Conservation (phyloP, 768 basidiomycete genomes). For the Baorangia bicolor region DNA sequence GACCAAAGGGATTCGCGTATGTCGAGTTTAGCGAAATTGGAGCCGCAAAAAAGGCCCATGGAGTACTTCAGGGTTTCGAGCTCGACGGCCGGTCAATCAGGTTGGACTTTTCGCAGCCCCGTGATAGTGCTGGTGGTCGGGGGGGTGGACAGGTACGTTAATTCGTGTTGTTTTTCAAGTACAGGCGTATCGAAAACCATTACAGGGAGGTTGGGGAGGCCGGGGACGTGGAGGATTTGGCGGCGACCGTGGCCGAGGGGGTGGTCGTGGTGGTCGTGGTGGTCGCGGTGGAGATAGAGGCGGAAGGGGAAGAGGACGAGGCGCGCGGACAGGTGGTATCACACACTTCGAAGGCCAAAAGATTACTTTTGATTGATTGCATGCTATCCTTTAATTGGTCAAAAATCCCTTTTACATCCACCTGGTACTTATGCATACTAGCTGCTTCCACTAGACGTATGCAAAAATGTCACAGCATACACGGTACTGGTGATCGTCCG, state of each 20-base stretch:
- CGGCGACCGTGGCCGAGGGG: slow-evolving; percentile 27
- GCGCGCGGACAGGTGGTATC: slow-evolving; percentile 54
- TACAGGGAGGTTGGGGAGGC: slow-evolving; percentile 35
- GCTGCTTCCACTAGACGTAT: not conserved
- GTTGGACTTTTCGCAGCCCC: slow-evolving; percentile 84
- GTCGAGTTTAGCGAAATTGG: slow-evolving; percentile 88
- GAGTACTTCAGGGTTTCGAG: slow-evolving; percentile 64
- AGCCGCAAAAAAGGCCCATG: slow-evolving; percentile 77
- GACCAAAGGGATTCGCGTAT: slow-evolving; percentile 94
- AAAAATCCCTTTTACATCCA: not conserved
- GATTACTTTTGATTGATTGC: slow-evolving; percentile 41
- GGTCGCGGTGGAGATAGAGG: slow-evolving; percentile 41
- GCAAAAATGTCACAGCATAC: not conserved
- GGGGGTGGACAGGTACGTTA: slow-evolving; percentile 44
- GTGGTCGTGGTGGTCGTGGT: slow-evolving; percentile 41
- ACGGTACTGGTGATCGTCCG: not conserved
- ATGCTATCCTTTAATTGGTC: not conserved
- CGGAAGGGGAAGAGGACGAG: slow-evolving; percentile 38
- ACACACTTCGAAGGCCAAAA: slow-evolving; percentile 51
- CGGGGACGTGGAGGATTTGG: slow-evolving; percentile 30
- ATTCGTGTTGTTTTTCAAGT: slow-evolving; percentile 10
- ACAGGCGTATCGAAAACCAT: not conserved
- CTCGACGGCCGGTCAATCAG: slow-evolving; percentile 80
- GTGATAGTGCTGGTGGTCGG: slow-evolving; percentile 59
- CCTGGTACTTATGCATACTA: not conserved